Percentiles rank a stretch among this genome's conserved stretches.
These are phyloP conservation scores for Ramaria sp. DNA, from an alignment of 768 basidiomycete genomes.

Conservation along the genomic window DNA sequence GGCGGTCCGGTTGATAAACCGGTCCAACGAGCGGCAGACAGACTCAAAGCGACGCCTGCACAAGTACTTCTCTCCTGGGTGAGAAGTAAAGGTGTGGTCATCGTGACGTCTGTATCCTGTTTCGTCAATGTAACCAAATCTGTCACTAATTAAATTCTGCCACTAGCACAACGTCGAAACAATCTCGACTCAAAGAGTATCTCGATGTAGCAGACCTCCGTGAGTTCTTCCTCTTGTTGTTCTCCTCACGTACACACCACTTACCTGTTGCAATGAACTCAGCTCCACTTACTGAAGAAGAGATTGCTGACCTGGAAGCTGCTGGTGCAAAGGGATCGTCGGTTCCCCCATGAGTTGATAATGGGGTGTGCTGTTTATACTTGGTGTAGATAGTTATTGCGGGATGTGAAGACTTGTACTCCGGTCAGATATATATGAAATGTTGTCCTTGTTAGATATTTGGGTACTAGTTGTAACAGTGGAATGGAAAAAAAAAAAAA, in stretches of 20 bases:
- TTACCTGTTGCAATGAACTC: background rate
- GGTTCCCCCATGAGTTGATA: too few species aligned
- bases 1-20: constrained; percentile 58
- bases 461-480: too few species aligned
- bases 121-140: background rate
- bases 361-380: too few species aligned
- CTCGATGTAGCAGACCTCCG: constrained; percentile 54
- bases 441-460: too few species aligned
- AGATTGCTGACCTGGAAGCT: constrained; percentile 42
- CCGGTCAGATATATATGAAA: too few species aligned
- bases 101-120: constrained; percentile 41
- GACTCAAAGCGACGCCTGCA: constrained; percentile 41
- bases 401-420: too few species aligned
- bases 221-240: constrained; percentile 18
- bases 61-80: constrained; percentile 67
- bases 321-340: constrained; percentile 30
- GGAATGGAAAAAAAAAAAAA: too few species aligned
- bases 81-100: constrained; percentile 54
- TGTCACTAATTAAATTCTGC: background rate
- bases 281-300: constrained; percentile 24
- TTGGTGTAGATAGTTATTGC: too few species aligned
- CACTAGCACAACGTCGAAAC: constrained; percentile 52
- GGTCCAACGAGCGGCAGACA: constrained; percentile 38
- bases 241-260: background rate
- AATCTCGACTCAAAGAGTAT: constrained; percentile 54